These are phyloP conservation scores for Yamadazyma pseudoaaseri DNA, from an alignment of 1,139 yeast species.

Conservation along the genomic window DNA sequence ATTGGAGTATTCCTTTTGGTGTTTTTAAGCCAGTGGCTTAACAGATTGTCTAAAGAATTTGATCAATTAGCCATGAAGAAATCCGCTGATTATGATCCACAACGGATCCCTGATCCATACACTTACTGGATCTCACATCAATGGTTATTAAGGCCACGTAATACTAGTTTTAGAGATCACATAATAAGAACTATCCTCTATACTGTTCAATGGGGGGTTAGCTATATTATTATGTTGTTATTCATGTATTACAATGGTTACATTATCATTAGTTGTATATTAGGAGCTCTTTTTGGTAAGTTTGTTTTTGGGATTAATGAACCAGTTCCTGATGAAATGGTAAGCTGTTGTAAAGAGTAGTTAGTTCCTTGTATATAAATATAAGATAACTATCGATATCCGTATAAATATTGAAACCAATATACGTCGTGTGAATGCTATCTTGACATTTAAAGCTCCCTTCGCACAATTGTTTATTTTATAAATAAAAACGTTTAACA, in stretches of 20 bases:
- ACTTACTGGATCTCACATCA: constrained; percentile 35
- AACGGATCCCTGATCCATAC: constrained; percentile 19
- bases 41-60: constrained; percentile 56
- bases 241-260: constrained; percentile 77
- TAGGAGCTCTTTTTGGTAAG: constrained; percentile 64
- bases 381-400: no score
- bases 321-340: constrained; percentile 30
- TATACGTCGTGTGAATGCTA: not conserved
- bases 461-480: constrained; percentile 6
- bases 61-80: constrained; percentile 17
- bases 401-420: no score
- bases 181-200: constrained; percentile 47
- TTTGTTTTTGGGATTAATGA: constrained; percentile 46
- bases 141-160: constrained; percentile 29
- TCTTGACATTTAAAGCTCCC: not conserved
- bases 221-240: constrained; percentile 64
- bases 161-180: constrained; percentile 49
- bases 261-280: constrained; percentile 57
- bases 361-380: not conserved
- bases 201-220: constrained; percentile 60
- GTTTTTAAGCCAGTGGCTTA: constrained; percentile 55
- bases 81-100: constrained; percentile 4
- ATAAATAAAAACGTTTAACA: constrained; percentile 1
- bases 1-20: constrained; percentile 62
- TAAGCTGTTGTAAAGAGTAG: constrained; percentile 17